These are phyloP conservation scores for Rauvolfia tetraphylla DNA, from an alignment of 257 asterid species.

Conservation along the genomic window DNA sequence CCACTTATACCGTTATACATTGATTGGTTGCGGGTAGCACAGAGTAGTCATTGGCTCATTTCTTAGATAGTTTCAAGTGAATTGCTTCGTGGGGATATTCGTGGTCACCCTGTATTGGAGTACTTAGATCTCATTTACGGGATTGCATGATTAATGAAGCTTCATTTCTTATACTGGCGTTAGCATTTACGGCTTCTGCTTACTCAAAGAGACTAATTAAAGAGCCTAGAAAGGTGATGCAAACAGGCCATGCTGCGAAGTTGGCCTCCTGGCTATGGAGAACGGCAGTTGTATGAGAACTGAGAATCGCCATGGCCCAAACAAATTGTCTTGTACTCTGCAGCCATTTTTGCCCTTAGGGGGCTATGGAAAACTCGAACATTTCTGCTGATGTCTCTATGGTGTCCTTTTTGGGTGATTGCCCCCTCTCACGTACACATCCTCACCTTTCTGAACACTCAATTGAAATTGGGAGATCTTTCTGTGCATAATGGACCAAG, in stretches of 20 bases:
- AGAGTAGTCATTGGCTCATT: neutral
- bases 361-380: neutral
- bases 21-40: neutral
- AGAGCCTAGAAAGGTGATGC: neutral
- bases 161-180: neutral
- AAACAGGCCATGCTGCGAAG: neutral
- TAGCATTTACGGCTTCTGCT: neutral
- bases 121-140: neutral
- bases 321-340: neutral
- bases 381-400: slow-evolving; percentile 7
- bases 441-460: slow-evolving; percentile 1
- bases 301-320: neutral
- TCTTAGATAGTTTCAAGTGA: neutral
- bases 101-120: neutral
- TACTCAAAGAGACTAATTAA: neutral
- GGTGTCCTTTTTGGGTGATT: neutral
- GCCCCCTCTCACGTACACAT: neutral
- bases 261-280: neutral
- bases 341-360: neutral
- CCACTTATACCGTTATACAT: neutral
- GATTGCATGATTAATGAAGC: neutral
- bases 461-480: slow-evolving; percentile 8
- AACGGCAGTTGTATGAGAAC: neutral
- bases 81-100: neutral
- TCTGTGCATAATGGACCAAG: slow-evolving; percentile 5